Percentiles rank a stretch among this genome's conserved stretches.
Conservation (phyloP, 2,329 filamentous ascomycete genomes). For the Didymella pinodella region DNA sequence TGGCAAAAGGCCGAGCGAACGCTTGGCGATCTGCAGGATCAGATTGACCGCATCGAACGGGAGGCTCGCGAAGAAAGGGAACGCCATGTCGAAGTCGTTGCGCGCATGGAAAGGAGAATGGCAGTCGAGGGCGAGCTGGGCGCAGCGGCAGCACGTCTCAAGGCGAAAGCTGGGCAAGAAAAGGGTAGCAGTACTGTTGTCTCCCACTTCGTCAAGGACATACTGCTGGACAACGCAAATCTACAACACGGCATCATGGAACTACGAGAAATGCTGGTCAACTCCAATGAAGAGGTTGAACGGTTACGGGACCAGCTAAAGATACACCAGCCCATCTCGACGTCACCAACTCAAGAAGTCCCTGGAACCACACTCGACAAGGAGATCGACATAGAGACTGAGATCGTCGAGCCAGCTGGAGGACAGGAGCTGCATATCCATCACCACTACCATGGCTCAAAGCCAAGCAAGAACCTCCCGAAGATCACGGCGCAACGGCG, state of each 20-base stretch:
- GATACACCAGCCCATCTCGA: slow-evolving; percentile 73
- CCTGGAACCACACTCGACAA: slow-evolving; percentile 66
- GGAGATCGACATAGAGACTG: slow-evolving; percentile 72
- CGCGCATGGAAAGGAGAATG: slow-evolving; percentile 83
- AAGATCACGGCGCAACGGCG: slow-evolving; percentile 60
- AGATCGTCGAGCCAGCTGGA: slow-evolving; percentile 32
- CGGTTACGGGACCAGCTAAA: slow-evolving; percentile 81
- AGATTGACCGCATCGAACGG: slow-evolving; percentile 86
- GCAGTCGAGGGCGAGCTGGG: slow-evolving; percentile 83
- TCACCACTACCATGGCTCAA: slow-evolving; percentile 82
- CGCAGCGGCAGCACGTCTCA: slow-evolving; percentile 78
- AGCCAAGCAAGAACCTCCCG: slow-evolving; percentile 53
- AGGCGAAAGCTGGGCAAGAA: slow-evolving; percentile 70
- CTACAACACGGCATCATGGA: slow-evolving; percentile 92
- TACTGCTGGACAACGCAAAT: slow-evolving; percentile 93
- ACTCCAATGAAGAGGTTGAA: slow-evolving; percentile 94
- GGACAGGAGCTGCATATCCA: slow-evolving; percentile 81
- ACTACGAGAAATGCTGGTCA: slow-evolving; percentile 86
- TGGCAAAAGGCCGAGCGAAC: slow-evolving; percentile 87
- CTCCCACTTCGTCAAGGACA: slow-evolving; percentile 95
- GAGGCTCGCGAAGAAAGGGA: slow-evolving; percentile 83
- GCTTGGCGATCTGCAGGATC: slow-evolving; percentile 80
- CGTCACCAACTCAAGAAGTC: slow-evolving; percentile 37
- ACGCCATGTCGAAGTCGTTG: slow-evolving; percentile 80
- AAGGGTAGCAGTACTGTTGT: slow-evolving; percentile 74